Conservation (phyloP, 2,329 filamentous ascomycete species). For the Pestalotiopsis sp. region DNA sequence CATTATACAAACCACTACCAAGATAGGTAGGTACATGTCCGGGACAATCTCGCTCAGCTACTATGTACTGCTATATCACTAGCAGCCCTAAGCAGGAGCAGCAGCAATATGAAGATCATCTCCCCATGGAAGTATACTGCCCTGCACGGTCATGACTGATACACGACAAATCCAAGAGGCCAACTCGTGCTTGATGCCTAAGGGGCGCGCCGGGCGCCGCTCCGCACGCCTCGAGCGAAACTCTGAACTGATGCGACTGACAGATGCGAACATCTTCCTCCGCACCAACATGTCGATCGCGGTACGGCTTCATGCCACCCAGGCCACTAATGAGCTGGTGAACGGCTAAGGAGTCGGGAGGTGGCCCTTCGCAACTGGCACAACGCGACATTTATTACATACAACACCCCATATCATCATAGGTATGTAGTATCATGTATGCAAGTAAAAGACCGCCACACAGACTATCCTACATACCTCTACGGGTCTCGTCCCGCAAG, state of each 20-base stretch:
- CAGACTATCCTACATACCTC: neutral
- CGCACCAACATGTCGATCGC: neutral
- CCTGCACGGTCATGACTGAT: neutral
- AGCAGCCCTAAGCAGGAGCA: neutral
- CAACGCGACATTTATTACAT: neutral
- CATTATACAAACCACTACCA: neutral
- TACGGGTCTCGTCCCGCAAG: neutral
- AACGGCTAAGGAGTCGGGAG: too few relatives aligned
- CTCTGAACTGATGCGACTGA: too few relatives aligned
- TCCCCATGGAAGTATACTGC: neutral
- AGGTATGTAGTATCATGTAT: neutral
- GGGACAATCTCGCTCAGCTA: neutral
- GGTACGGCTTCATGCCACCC: neutral
- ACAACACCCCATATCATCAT: neutral
- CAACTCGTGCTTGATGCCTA: neutral
- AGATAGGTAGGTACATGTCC: neutral
- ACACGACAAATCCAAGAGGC: too few relatives aligned
- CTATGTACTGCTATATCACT: neutral
- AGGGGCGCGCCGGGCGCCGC: neutral
- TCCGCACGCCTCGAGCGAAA: neutral
- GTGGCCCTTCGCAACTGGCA: neutral
- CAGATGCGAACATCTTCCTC: neutral
- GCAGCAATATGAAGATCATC: neutral
- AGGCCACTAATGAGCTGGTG: neutral
- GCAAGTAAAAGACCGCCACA: neutral